Evolutionary conservation across 305 asterid genomes (phyloP).

Genomic region (Salvia sclarea): DNA sequence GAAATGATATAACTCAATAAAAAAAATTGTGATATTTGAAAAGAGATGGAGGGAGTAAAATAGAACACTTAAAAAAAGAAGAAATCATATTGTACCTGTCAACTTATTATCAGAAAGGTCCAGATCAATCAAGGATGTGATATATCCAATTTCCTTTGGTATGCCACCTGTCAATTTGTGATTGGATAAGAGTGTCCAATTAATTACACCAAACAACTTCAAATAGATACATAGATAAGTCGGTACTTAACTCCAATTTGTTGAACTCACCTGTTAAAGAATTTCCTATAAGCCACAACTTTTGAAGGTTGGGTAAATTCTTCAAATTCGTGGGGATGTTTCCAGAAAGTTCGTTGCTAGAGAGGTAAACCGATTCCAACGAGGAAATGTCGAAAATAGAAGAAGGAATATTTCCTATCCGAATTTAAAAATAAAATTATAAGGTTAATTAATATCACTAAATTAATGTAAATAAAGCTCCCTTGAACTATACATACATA

Average conservation of each 20-base stretch:
- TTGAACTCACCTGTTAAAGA: background rate
- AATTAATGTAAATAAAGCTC: background rate
- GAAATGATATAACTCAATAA: too few species aligned
- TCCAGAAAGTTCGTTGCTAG: background rate
- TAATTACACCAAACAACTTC: too few species aligned
- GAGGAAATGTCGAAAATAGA: conserved; percentile 6
- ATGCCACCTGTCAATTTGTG: background rate
- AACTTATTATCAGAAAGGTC: background rate
- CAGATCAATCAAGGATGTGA: background rate
- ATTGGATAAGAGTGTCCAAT: too few species aligned
- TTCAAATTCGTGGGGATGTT: background rate
- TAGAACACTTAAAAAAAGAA: too few species aligned
- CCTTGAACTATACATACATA: background rate
- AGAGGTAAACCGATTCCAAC: background rate
- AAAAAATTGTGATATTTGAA: too few species aligned
- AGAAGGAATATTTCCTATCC: background rate
- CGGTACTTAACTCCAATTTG: too few species aligned
- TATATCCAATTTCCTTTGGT: conserved; percentile 10
- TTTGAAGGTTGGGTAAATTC: background rate
- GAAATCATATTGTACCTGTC: background rate
- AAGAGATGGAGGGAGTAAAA: too few species aligned
- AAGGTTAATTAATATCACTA: too few species aligned
- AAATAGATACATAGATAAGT: too few species aligned
- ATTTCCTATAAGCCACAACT: background rate
- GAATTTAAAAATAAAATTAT: too few species aligned